Evolutionary conservation across 2,329 filamentous ascomycete species (phyloP).

Genomic region (Trichoderma simmonsii): DNA sequence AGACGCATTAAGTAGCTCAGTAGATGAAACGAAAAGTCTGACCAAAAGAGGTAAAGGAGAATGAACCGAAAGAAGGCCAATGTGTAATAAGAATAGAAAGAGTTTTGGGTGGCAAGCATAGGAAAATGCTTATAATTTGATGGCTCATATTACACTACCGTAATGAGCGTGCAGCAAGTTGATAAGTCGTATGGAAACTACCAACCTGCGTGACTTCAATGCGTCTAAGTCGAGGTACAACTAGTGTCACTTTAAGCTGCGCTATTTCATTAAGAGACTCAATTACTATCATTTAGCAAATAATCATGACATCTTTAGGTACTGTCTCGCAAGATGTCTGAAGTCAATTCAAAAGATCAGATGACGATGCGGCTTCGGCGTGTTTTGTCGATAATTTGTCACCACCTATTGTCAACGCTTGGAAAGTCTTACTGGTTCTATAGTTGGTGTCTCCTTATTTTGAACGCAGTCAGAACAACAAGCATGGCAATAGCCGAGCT

Average conservation of each 20-base stretch:
- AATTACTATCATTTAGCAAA: neutral
- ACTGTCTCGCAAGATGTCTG: neutral
- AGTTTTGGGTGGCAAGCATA: neutral
- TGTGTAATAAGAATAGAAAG: neutral
- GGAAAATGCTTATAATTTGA: neutral
- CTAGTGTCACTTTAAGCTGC: neutral
- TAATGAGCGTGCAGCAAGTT: neutral
- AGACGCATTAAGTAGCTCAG: neutral
- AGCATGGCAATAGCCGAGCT: neutral
- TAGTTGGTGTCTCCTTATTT: neutral
- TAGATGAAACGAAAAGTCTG: neutral
- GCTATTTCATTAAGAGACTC: neutral
- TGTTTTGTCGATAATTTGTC: neutral
- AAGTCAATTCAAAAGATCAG: neutral
- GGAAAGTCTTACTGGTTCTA: neutral
- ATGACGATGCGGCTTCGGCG: neutral
- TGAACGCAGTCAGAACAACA: neutral
- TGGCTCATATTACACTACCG: neutral
- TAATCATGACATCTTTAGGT: neutral
- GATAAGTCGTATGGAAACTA: neutral
- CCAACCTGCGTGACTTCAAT: neutral
- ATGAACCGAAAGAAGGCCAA: neutral
- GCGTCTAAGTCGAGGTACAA: neutral
- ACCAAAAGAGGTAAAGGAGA: neutral
- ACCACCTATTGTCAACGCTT: neutral